Evolutionary conservation across 164 flowering plant genomes (phyloP), one percentile per base, ranked within the genome.

Genomic region (Piper betle): DNA sequence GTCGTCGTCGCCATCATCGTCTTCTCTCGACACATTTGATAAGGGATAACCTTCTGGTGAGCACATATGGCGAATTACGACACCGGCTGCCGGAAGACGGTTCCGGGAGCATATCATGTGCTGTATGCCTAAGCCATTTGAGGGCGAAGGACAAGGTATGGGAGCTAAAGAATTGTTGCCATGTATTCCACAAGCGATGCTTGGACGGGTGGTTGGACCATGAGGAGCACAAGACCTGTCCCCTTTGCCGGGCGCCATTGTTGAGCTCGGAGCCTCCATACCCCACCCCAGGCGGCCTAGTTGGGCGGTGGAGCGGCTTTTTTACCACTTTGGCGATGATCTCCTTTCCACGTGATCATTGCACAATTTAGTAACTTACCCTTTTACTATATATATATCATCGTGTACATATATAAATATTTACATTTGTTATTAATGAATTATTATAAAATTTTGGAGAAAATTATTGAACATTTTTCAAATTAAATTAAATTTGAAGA

Each of bases 181-280:
- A 86, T 56, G 81, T 84, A 37, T 86, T 84, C 75, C 93, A 86
- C 72, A 67, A 60, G 57, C 68, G 70, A 17, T 86, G 93, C 70
- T 67, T 86, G 38, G 83, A 84, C 54, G 72, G 76, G 65, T 86
- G 93, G 89, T 60, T 84, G 5, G 74, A 72, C 52, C 72, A 76
- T 48, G 71, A 75, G 55, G 67, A 64, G 33, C 76, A 72, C 59
- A 66, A 68, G 55, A 81, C 83, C 4, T 86, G 93, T 39, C 93
- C 88, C 3, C 65, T 67, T 4, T 67, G 70, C 60, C 52, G 70
- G 39, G 58, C 65, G 11, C 61, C 70, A 2, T 52, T 67, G 33
- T 17, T 64, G 67, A 55, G 67, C 12, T 4, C 57, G 60, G 56
- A 55, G 7, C 33, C 12, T 55, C 33, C 38, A 37, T 33, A 18